Conservation (phyloP, 1,284 basidiomycete genomes). For the Jaminaea rosea region DNA sequence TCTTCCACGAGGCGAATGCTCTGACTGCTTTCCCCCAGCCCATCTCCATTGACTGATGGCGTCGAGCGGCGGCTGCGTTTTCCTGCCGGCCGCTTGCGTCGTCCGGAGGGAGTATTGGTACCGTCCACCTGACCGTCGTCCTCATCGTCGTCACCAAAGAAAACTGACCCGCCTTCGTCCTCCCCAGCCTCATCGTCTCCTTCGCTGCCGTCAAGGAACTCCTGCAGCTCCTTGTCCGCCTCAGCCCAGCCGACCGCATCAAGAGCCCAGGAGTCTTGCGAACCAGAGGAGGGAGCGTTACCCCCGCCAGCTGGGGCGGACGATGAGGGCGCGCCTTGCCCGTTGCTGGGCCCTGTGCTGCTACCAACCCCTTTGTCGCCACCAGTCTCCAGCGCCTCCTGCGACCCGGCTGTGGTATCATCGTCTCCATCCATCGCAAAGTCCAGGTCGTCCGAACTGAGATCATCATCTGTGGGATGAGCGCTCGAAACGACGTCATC, state of each 20-base stretch:
- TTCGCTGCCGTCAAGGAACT: conserved; percentile 56
- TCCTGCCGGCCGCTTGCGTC: neutral
- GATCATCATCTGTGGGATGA: neutral
- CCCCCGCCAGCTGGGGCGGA: neutral
- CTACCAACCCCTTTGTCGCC: conserved; percentile 1
- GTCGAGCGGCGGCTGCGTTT: neutral
- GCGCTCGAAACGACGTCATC: conserved; percentile 4
- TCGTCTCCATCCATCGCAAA: neutral
- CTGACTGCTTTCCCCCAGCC: neutral
- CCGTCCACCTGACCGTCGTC: neutral
- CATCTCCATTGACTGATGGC: neutral
- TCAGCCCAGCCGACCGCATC: conserved; percentile 57
- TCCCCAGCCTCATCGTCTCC: conserved; percentile 49
- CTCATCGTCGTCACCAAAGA: neutral
- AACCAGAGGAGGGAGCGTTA: too few species aligned
- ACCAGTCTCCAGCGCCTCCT: neutral
- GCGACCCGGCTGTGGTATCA: neutral
- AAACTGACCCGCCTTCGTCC: conserved; percentile 7
- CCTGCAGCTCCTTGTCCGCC: conserved; percentile 76
- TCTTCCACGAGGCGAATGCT: neutral
- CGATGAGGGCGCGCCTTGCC: neutral
- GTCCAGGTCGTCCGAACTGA: neutral
- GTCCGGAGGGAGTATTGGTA: neutral
- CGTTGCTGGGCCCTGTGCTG: neutral
- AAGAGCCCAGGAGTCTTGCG: conserved; percentile 13